These are phyloP conservation scores for Bacterosira constricta DNA, from an alignment of 108 stramenopile species.

Conservation along the genomic window DNA sequence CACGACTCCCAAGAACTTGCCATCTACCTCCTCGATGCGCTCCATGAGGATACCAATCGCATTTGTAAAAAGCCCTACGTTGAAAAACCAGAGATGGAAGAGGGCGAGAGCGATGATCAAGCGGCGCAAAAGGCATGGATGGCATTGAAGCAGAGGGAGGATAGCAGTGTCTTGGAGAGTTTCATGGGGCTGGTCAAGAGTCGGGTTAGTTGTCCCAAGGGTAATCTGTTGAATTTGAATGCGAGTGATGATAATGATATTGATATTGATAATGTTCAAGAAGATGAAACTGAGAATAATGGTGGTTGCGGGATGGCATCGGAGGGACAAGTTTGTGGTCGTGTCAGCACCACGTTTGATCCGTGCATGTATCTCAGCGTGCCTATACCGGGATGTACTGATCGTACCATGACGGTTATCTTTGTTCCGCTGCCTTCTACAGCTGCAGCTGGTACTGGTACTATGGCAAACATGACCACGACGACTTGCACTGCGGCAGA, in stretches of 20 bases:
- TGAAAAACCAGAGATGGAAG: conserved; percentile 75
- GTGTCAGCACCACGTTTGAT: conserved; percentile 97
- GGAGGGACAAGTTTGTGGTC: no score
- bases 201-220: conserved; percentile 84
- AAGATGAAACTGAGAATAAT: no score
- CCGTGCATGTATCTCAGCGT: conserved; percentile 94
- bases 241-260: neutral
- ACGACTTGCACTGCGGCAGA: no score
- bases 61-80: conserved; percentile 93
- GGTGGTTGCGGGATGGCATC: no score
- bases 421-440: conserved; percentile 77
- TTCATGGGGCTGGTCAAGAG: conserved; percentile 97
- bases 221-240: neutral
- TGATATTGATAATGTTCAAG: no score
- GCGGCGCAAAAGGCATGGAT: conserved; percentile 95
- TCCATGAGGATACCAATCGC: conserved; percentile 99
- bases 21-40: conserved; percentile 90
- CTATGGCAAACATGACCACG: no score
- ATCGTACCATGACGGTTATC: conserved; percentile 63
- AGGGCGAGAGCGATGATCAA: conserved; percentile 76
- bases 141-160: conserved; percentile 85
- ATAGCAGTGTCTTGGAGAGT: conserved; percentile 83
- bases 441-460: no score
- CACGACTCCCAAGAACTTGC: conserved; percentile 99
- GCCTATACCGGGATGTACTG: conserved; percentile 88